These are phyloP conservation scores for Hortiboletus campestris DNA, from an alignment of 768 basidiomycete species.

Conservation along the genomic window DNA sequence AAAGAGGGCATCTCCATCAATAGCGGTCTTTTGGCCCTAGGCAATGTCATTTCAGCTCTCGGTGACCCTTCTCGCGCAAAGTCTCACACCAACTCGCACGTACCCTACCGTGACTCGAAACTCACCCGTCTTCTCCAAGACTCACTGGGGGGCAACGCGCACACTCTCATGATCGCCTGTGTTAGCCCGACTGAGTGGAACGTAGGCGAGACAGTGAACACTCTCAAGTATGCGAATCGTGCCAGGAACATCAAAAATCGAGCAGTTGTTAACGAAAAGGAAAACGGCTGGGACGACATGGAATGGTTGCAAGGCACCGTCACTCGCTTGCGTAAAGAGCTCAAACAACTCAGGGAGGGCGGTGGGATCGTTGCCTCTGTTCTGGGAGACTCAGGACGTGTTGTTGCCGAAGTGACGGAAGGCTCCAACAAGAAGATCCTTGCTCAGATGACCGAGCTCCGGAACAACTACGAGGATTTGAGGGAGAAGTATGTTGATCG, in stretches of 20 bases:
- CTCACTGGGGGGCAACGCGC: constrained; percentile 94
- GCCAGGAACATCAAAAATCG: constrained; percentile 97
- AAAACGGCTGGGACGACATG: constrained; percentile 98
- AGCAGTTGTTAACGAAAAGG: constrained; percentile 87
- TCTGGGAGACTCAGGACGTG: constrained; percentile 30
- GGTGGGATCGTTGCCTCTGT: constrained; percentile 32
- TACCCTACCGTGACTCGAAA: constrained; percentile 98
- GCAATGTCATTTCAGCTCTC: constrained; percentile 97
- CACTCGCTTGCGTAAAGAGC: constrained; percentile 79
- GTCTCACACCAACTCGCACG: constrained; percentile 79
- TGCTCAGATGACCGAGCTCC: constrained; percentile 79
- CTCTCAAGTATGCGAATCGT: constrained; percentile 95
- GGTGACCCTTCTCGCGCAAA: constrained; percentile 90
- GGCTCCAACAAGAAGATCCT: constrained; percentile 73
- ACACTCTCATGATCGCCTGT: constrained; percentile 99
- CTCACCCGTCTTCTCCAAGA: constrained; percentile 79
- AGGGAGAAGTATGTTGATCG: constrained; percentile 84
- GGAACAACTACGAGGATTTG: constrained; percentile 81
- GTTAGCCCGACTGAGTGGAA: constrained; percentile 97
- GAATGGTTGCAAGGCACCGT: constrained; percentile 94
- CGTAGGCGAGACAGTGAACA: constrained; percentile 88
- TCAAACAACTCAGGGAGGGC: constrained; percentile 77
- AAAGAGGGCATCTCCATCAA: constrained; percentile 99
- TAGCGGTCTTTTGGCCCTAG: constrained; percentile 91
- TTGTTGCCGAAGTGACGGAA: constrained; percentile 42